Base-by-base conservation (phyloP, 2,329 filamentous ascomycete species). In the Tolypocladium capitatum region DNA sequence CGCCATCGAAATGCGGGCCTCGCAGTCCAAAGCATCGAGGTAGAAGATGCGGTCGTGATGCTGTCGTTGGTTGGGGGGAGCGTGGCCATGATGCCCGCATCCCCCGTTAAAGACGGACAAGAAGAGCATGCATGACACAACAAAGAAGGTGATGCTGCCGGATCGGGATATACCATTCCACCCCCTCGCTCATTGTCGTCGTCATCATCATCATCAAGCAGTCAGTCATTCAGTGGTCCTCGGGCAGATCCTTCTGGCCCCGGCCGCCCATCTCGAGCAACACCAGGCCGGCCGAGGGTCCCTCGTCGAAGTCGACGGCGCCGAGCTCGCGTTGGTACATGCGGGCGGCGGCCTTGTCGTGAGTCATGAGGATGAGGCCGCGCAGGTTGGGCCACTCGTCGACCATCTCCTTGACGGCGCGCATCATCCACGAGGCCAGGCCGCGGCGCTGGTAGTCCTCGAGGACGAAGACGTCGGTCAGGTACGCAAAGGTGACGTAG, bases 1-100 rank as follows among this genome's bases (percentile, higher is more conserved):
- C 48, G 92, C 92, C 13, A 69, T 98, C 51, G 91, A 97, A 64
- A 76, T 92, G 57, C 60, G 65, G 49, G 62, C 64, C 49, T 61
- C 62, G 53, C 62, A 52, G 55, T 64, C 63, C 44, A 60, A 57
- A 49, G 51, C 58, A 3, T 43, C 47, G 41, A 48, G 43, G 28
- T 51, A 48, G 24, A 42, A n/a, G 16, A 30, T 42, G 38, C 38
- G 24, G 38, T 18, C 18, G 16, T 18, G n/a, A 42, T 42, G 38
- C 24, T 18, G 27, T n/a, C 18, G 38, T 18, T 42, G 38, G 38
- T 5, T 13, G 5, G 38, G 38, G 20, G 13, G 5, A n/a, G 28
- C n/a, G 14, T 21, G 34, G n/a, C 36, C 16, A 32, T 13, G 34
- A 41, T n/a, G 24, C 5, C 16, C 38, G 14, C 38, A 28, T 2